A percentile compares a stretch with the other conserved stretches of the same genome.
These are phyloP conservation scores for Phlyctochytrium bullatum DNA, from an alignment of 192 early-diverging fungal genomes.

Conservation along the genomic window DNA sequence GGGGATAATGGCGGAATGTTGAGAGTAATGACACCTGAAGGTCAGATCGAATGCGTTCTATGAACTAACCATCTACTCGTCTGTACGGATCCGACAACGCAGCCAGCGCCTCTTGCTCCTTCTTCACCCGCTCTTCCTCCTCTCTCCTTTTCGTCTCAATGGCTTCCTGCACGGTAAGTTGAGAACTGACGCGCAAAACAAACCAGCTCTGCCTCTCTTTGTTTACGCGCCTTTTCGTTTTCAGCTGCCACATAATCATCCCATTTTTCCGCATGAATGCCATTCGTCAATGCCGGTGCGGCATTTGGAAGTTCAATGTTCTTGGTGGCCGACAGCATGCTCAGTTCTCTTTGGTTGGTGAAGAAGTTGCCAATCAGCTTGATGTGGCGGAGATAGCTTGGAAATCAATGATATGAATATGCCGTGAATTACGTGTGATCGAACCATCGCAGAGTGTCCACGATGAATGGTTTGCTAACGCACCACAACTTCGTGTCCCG, in stretches of 20 bases:
- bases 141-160: conserved; percentile 11
- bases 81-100: background rate
- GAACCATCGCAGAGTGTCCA: background rate
- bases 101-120: background rate
- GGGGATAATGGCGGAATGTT: conserved; percentile 10
- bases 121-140: conserved; percentile 1
- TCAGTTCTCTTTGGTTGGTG: background rate
- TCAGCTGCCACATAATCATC: conserved; percentile 16
- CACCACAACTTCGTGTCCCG: too few relatives aligned
- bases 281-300: background rate
- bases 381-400: conserved; percentile 14
- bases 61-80: background rate
- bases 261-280: conserved; percentile 21
- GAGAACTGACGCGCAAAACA: background rate
- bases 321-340: background rate
- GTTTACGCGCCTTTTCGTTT: conserved; percentile 1
- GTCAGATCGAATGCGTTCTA: background rate
- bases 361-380: conserved; percentile 4
- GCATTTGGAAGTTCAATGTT: background rate
- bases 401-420: background rate
- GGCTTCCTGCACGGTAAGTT: background rate
- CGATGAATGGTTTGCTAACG: background rate
- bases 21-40: conserved; percentile 10
- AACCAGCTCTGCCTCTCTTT: conserved; percentile 11
- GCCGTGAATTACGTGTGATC: background rate